Base-by-base conservation (phyloP, 1,139 yeast species). In the Kazachstania sp. region DNA sequence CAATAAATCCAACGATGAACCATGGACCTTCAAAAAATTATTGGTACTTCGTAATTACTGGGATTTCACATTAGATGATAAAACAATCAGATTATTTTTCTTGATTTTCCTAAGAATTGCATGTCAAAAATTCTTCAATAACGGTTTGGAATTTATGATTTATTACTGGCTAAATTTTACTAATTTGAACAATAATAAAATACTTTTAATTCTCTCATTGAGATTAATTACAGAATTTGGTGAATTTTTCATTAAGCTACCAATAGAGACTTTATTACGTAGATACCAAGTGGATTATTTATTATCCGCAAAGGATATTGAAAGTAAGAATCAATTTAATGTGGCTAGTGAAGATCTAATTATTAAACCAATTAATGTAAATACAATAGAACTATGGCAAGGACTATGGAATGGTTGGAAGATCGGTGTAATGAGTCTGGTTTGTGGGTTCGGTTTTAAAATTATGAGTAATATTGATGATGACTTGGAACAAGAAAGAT, bases 371-470 rank as follows among this genome's bases (percentile, higher is more conserved):
- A 72, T 71, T 20, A 73, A 80, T 57, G 65, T 66, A 19, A 83
- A 85, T 3, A 63, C 79, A 4, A 29, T 41, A 2, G 38, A 39
- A 11, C 32, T 19, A 28, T 64, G 74, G 49, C 70, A 74, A 12
- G 75, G 73, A 1, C 71, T 88, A 47, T 88, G 86, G 72, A 78
- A 90, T 56, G 97, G 97, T 41, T 92, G 97, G 97, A 77, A 88
- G 64, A 81, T 87, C 37, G 94, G 95, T 16, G 73, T 85, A 13
- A 66, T 86, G 55, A 87, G 92, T 52, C 77, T 86, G 11, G 66
- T 86, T 46, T 92, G 95, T 19, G 83, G 82, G 50, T 88, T 95
- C 85, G 92, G 95, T 5, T 78, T 87, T 54, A 77, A 78, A 44
- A 73, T 86, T 42, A 60, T 83, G 52, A 74, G 77, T 51, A 76